These are phyloP conservation scores for Pulveroboletus sp. DNA, from an alignment of 768 basidiomycete species.

Conservation along the genomic window DNA sequence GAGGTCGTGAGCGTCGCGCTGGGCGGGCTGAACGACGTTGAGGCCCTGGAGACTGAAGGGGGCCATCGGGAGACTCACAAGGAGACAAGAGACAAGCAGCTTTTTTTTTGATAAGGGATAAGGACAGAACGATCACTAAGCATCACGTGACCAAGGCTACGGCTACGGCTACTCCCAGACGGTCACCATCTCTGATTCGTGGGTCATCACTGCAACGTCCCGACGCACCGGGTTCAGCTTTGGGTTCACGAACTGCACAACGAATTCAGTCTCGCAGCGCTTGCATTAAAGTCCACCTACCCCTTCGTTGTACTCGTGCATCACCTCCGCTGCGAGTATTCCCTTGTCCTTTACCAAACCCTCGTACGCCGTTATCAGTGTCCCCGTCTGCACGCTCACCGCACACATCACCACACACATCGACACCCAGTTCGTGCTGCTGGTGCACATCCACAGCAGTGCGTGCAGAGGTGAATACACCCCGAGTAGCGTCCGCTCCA, in stretches of 20 bases:
- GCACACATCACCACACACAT: constrained; percentile 65
- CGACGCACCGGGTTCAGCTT: constrained; percentile 68
- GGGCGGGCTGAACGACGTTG: constrained; percentile 66
- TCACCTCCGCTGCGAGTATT: constrained; percentile 71
- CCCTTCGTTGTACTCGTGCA: constrained; percentile 79
- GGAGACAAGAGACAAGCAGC: too few species aligned
- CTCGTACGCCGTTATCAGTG: constrained; percentile 41
- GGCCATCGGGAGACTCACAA: constrained; percentile 38
- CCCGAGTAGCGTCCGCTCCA: constrained; percentile 65
- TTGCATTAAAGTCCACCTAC: constrained; percentile 38
- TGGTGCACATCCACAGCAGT: constrained; percentile 67
- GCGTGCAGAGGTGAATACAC: constrained; percentile 78
- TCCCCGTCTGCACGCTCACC: constrained; percentile 58
- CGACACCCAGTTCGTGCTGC: constrained; percentile 70
- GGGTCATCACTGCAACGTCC: constrained; percentile 82
- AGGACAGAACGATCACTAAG: background rate
- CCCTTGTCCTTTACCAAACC: constrained; percentile 68
- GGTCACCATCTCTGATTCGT: constrained; percentile 63
- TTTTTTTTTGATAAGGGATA: background rate
- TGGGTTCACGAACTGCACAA: constrained; percentile 76
- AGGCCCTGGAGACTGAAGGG: constrained; percentile 70
- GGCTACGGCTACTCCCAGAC: background rate
- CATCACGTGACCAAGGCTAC: constrained; percentile 6
- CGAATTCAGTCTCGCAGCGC: background rate
- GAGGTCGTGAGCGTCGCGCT: constrained; percentile 47